Percentiles rank a stretch among this genome's conserved stretches.
Conservation (phyloP, 148 eudicot genomes). For the Talinum fruticosum region DNA sequence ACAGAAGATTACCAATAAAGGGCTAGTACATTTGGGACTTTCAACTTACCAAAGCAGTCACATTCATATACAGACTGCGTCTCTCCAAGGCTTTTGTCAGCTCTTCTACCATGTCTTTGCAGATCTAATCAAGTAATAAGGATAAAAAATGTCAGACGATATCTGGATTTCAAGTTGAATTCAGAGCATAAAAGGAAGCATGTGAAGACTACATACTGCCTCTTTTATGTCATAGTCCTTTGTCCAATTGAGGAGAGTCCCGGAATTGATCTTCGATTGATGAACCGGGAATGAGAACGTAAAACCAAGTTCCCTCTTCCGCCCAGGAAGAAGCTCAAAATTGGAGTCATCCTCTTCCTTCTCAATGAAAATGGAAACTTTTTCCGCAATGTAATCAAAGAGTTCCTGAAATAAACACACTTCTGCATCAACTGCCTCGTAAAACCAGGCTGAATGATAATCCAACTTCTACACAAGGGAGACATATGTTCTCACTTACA, state of each 20-base stretch:
- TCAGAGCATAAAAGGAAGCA: constrained; percentile 11
- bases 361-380: constrained; percentile 26
- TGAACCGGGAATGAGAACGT: constrained; percentile 50
- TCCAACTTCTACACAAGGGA: not conserved
- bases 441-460: not conserved
- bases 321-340: constrained; percentile 26
- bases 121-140: constrained; percentile 25
- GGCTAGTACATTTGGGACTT: not conserved
- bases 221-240: constrained; percentile 37
- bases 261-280: constrained; percentile 35
- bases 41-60: constrained; percentile 45
- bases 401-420: constrained; percentile 32
- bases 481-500: constrained; percentile 23
- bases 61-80: constrained; percentile 27
- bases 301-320: constrained; percentile 43
- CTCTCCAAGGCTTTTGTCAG: constrained; percentile 32
- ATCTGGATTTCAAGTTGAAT: not conserved
- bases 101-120: constrained; percentile 40
- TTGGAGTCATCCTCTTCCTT: constrained; percentile 9
- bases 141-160: not conserved
- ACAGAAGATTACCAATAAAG: constrained; percentile 2
- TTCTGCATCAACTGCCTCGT: constrained; percentile 10
- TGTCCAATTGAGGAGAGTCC: constrained; percentile 45
- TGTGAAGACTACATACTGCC: constrained; percentile 27
- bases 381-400: constrained; percentile 43